Evolutionary conservation across 2,329 filamentous ascomycete species (phyloP).

Genomic region (Byssochlamys sp.): DNA sequence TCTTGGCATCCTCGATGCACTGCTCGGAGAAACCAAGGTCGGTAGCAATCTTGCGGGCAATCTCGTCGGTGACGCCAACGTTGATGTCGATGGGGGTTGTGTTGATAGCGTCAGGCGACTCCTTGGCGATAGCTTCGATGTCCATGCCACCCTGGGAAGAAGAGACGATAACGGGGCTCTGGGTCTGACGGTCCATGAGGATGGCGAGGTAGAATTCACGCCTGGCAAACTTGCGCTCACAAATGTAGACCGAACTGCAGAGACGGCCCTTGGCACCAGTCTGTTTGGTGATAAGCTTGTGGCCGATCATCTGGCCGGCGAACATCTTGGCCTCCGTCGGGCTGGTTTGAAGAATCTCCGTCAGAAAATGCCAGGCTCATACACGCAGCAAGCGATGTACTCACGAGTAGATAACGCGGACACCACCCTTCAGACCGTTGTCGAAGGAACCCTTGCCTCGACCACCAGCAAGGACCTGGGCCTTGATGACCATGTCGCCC

Average conservation of each 20-base stretch:
- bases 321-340: slow-evolving; percentile 94
- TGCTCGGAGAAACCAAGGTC: slow-evolving; percentile 96
- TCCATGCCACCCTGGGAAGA: slow-evolving; percentile 99
- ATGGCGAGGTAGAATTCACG: slow-evolving; percentile 98
- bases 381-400: slow-evolving; percentile 14
- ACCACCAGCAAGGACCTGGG: slow-evolving; percentile 93
- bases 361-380: not conserved
- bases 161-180: slow-evolving; percentile 89
- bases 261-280: slow-evolving; percentile 85
- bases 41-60: slow-evolving; percentile 77
- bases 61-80: slow-evolving; percentile 86
- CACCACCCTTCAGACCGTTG: slow-evolving; percentile 97
- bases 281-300: slow-evolving; percentile 99
- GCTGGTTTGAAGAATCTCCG: slow-evolving; percentile 24
- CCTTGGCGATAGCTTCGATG: slow-evolving; percentile 96
- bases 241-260: slow-evolving; percentile 97
- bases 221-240: slow-evolving; percentile 98
- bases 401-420: slow-evolving; percentile 93
- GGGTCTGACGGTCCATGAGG: slow-evolving; percentile 89
- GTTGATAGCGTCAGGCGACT: slow-evolving; percentile 88
- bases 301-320: slow-evolving; percentile 97
- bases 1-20: slow-evolving; percentile 89
- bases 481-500: slow-evolving; percentile 99
- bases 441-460: slow-evolving; percentile 96
- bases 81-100: slow-evolving; percentile 93